phyloP scores from a whole-genome alignment of 345 rosid species.

The Lagerstroemia speciosa region DNA sequence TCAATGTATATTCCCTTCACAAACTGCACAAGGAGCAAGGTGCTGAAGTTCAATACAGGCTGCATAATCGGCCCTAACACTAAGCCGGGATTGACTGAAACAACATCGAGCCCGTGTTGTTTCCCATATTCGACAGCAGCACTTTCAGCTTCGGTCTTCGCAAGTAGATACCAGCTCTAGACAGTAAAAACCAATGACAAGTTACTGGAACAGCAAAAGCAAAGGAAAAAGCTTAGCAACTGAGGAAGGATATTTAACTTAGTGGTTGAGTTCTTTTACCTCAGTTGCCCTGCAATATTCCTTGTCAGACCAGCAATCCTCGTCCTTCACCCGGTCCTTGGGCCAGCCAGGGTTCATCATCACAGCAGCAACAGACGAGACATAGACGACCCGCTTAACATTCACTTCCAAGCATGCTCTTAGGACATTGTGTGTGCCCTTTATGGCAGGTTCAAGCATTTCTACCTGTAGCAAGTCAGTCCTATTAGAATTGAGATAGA shows the following conservation, averaged over 20 bases:
- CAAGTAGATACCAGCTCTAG: too few species aligned
- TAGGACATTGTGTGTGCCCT: conserved; percentile 24
- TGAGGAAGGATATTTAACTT: neutral
- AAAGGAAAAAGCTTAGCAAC: neutral
- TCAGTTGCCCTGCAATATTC: conserved; percentile 16
- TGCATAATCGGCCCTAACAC: conserved; percentile 53
- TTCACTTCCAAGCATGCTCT: conserved; percentile 18
- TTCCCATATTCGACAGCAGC: conserved; percentile 50
- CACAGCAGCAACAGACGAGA: conserved; percentile 19
- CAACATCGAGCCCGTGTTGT: conserved; percentile 40
- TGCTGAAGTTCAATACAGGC: conserved; percentile 42
- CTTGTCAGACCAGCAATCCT: conserved; percentile 26
- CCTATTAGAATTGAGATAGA: neutral
- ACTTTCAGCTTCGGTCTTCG: too few species aligned
- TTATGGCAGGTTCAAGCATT: conserved; percentile 19
- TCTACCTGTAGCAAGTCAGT: conserved; percentile 12
- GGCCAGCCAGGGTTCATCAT: conserved; percentile 21
- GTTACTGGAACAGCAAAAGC: neutral
- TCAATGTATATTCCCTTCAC: conserved; percentile 28
- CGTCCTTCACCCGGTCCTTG: conserved; percentile 18
- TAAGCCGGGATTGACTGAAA: conserved; percentile 44
- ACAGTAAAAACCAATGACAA: neutral
- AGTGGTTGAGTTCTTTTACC: conserved; percentile 4
- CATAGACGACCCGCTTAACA: conserved; percentile 18
- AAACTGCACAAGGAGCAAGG: conserved; percentile 36